Evolutionary conservation across 2,329 filamentous ascomycete species (phyloP).

Genomic region (Alternaria postmessia): DNA sequence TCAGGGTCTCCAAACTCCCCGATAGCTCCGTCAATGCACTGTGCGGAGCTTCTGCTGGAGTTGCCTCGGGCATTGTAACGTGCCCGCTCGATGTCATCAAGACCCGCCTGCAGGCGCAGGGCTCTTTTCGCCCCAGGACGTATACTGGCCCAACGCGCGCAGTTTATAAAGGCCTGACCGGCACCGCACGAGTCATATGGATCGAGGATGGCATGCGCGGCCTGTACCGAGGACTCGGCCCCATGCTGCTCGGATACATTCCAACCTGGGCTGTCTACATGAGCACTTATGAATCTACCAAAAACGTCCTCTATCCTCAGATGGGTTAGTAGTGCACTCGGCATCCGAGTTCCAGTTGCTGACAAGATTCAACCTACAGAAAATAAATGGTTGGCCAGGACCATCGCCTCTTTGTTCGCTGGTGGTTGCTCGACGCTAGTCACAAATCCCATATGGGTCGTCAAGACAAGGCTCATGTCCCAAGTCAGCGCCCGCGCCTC

Average conservation of each 20-base stretch:
- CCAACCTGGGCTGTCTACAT: conserved; percentile 99
- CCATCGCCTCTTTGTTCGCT: conserved; percentile 89
- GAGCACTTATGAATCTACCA: conserved; percentile 92
- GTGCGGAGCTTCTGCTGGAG: conserved; percentile 86
- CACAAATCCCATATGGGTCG: conserved; percentile 99
- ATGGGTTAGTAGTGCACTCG: conserved; percentile 55
- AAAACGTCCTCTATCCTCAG: conserved; percentile 73
- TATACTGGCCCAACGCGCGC: conserved; percentile 58
- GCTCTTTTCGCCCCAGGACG: conserved; percentile 72
- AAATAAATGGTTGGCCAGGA: conserved; percentile 79
- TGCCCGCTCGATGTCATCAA: conserved; percentile 99
- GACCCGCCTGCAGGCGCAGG: conserved; percentile 95
- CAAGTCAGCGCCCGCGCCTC: conserved; percentile 72
- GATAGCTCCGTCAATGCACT: conserved; percentile 76
- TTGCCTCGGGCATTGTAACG: conserved; percentile 92
- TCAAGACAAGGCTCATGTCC: conserved; percentile 98
- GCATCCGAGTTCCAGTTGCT: conserved; percentile 8
- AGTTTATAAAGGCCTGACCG: conserved; percentile 85
- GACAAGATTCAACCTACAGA: conserved; percentile 51
- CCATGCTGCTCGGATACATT: conserved; percentile 93
- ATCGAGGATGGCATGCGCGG: conserved; percentile 86
- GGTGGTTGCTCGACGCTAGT: conserved; percentile 91
- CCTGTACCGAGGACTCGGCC: conserved; percentile 91
- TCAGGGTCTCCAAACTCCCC: conserved; percentile 58
- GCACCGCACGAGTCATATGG: conserved; percentile 87